Percentiles rank a stretch among this genome's conserved stretches.
These are phyloP conservation scores for Aspergillus intermedius DNA, from an alignment of 2,329 filamentous ascomycete genomes.

Conservation along the genomic window DNA sequence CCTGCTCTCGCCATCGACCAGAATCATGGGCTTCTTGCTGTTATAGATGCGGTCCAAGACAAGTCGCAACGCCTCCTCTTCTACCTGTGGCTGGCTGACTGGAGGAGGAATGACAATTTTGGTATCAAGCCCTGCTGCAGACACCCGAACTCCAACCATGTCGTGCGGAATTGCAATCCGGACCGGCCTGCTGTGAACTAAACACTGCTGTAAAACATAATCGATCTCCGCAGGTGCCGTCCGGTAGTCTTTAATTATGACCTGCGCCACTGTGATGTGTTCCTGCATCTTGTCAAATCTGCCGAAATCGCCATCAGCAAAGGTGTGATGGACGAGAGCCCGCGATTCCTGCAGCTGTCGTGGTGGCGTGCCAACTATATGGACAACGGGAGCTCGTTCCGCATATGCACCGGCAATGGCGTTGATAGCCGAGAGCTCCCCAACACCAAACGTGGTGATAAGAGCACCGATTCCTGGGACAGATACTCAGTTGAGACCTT, in stretches of 20 bases:
- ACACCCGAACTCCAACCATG: slow-evolving; percentile 34
- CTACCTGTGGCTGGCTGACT: slow-evolving; percentile 2
- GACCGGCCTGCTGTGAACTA: slow-evolving; percentile 49
- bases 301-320: slow-evolving; percentile 52
- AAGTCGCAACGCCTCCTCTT: slow-evolving; percentile 17
- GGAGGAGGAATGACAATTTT: slow-evolving; percentile 7
- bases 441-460: slow-evolving; percentile 51
- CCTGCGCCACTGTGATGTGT: slow-evolving; percentile 45
- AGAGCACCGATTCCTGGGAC: slow-evolving; percentile 16
- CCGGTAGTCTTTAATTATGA: slow-evolving; percentile 39
- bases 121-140: slow-evolving; percentile 6
- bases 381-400: slow-evolving; percentile 63
- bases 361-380: slow-evolving; percentile 52
- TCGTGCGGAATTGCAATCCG: slow-evolving; percentile 52
- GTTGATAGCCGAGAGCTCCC: slow-evolving; percentile 61
- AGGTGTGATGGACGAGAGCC: slow-evolving; percentile 57
- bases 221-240: slow-evolving; percentile 48
- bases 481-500: neutral
- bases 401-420: slow-evolving; percentile 67
- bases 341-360: slow-evolving; percentile 40
- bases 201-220: slow-evolving; percentile 43
- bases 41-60: slow-evolving; percentile 37
- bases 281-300: slow-evolving; percentile 45
- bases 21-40: slow-evolving; percentile 43
- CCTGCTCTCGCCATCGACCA: slow-evolving; percentile 46